Evolutionary conservation across 2,329 filamentous ascomycete species (phyloP).

Genomic region (Penicillium aurantiogriseum): DNA sequence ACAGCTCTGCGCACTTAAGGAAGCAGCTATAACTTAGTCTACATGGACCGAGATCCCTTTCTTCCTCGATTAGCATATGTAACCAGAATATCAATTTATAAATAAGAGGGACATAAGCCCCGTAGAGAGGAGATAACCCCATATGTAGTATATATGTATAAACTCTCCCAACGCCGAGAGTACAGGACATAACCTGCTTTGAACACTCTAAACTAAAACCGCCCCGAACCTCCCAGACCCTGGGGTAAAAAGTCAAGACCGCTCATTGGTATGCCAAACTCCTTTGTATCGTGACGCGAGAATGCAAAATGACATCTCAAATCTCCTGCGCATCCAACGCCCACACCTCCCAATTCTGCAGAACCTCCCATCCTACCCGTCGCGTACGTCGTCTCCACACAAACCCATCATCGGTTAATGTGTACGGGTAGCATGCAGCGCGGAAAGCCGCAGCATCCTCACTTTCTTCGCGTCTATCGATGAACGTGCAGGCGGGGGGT

Average conservation of each 20-base stretch:
- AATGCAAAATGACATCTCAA: not conserved
- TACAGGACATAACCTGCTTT: not conserved
- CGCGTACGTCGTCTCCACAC: conserved; percentile 35
- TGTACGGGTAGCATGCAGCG: conserved; percentile 10
- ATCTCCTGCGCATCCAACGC: conserved; percentile 42
- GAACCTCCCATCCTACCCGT: conserved; percentile 41
- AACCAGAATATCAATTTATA: not conserved
- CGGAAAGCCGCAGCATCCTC: not conserved
- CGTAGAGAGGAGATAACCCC: not conserved
- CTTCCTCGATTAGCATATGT: not conserved
- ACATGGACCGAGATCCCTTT: not conserved
- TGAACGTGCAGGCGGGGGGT: not conserved
- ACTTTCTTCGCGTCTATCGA: not conserved
- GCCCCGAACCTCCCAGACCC: not conserved
- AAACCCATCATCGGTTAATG: conserved; percentile 20
- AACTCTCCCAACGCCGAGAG: not conserved
- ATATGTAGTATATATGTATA: not conserved
- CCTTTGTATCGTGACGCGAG: not conserved
- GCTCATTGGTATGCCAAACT: not conserved
- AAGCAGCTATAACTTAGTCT: not conserved
- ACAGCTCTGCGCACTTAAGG: not conserved
- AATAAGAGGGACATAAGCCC: not conserved
- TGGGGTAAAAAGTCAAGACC: not conserved
- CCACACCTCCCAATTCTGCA: conserved; percentile 47
- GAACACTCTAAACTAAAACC: not conserved